Evolutionary conservation across 202 grass and related monocot genomes (phyloP).

Genomic region (Musa balbisiana): DNA sequence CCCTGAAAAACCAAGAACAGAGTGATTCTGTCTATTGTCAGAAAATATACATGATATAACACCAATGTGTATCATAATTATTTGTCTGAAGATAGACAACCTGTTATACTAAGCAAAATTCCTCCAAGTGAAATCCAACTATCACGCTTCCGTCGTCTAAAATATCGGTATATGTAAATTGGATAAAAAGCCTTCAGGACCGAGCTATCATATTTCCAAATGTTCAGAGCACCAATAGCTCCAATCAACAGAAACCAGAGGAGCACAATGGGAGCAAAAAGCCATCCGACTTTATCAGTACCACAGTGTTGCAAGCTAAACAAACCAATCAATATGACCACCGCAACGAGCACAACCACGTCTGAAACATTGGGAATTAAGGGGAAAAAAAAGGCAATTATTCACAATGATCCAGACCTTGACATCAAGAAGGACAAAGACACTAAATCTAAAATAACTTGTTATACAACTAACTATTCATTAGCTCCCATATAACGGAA

Average conservation of each 20-base stretch:
- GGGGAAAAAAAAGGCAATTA: not conserved
- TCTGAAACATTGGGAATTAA: constrained; percentile 35
- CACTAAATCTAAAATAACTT: not conserved
- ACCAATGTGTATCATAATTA: too few relatives aligned
- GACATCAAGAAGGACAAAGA: not conserved
- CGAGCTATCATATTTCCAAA: constrained; percentile 60
- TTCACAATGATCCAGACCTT: not conserved
- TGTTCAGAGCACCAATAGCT: constrained; percentile 72
- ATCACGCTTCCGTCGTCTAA: constrained; percentile 37
- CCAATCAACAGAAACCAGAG: constrained; percentile 93
- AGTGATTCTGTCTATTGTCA: not conserved
- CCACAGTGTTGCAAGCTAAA: constrained; percentile 98
- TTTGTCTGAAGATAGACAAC: constrained; percentile 27
- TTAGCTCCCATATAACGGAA: not conserved
- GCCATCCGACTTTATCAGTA: constrained; percentile 95
- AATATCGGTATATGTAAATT: constrained; percentile 61
- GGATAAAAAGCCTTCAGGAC: constrained; percentile 91
- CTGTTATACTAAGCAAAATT: constrained; percentile 94
- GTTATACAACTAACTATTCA: not conserved
- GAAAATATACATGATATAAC: not conserved
- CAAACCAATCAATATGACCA: constrained; percentile 80
- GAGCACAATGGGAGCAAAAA: constrained; percentile 91
- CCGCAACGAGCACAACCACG: constrained; percentile 76
- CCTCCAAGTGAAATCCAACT: constrained; percentile 82
- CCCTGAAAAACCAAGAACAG: constrained; percentile 1